phyloP scores from a whole-genome alignment of 1,139 yeast species.

The Debaryomyces subglobosus region DNA sequence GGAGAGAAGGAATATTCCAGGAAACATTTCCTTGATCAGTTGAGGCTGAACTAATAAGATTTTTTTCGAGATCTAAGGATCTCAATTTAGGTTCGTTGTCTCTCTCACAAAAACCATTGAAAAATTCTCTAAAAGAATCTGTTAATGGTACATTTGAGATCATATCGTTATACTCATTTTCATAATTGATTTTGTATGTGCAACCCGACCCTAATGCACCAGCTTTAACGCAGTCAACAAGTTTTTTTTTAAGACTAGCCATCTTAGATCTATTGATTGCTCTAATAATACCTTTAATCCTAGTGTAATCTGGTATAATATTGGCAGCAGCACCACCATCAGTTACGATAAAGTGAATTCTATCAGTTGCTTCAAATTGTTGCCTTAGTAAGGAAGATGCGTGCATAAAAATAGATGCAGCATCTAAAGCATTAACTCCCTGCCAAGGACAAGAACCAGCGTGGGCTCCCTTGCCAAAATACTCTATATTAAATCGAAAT shows the following conservation, averaged over 20 bases:
- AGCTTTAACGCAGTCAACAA: conserved; percentile 19
- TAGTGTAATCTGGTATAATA: conserved; percentile 17
- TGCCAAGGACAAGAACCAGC: conserved; percentile 23
- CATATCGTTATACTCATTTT: conserved; percentile 16
- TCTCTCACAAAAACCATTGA: conserved; percentile 10
- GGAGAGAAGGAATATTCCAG: conserved; percentile 19
- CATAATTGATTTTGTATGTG: conserved; percentile 14
- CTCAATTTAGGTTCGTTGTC: background rate
- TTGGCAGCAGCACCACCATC: conserved; percentile 21
- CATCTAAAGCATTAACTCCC: conserved; percentile 23
- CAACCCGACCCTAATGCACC: conserved; percentile 22
- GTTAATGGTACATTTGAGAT: conserved; percentile 17
- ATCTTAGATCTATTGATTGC: background rate
- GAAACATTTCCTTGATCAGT: conserved; percentile 22
- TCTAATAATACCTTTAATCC: conserved; percentile 11
- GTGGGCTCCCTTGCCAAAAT: conserved; percentile 21
- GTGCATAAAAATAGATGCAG: conserved; percentile 20
- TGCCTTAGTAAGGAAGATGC: conserved; percentile 21
- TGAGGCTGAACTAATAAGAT: conserved; percentile 15
- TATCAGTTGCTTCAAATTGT: conserved; percentile 19
- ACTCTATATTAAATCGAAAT: conserved; percentile 15
- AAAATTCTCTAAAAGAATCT: conserved; percentile 14
- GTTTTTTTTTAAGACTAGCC: conserved; percentile 14
- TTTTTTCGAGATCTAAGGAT: background rate
- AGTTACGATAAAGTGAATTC: conserved; percentile 19